These are phyloP conservation scores for Amaranthus hypochondriacus DNA, from an alignment of 148 eudicot species.

Conservation along the genomic window DNA sequence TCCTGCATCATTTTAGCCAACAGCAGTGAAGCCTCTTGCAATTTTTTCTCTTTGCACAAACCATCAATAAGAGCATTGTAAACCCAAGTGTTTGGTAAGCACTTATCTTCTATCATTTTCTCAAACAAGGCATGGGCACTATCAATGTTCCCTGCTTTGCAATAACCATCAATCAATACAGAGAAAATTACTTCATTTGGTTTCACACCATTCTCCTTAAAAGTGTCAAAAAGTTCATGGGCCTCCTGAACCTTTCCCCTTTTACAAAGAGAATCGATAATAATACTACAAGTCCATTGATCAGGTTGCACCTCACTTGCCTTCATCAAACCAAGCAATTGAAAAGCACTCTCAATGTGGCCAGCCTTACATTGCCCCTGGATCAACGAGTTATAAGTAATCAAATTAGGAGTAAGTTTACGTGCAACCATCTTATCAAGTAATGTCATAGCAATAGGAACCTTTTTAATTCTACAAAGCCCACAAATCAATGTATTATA, in stretches of 20 bases:
- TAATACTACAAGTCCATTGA: conserved; percentile 55
- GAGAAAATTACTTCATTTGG: conserved; percentile 57
- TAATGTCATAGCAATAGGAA: conserved; percentile 63
- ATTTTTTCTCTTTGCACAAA: conserved; percentile 48
- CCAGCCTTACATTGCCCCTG: conserved; percentile 71
- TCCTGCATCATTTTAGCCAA: conserved; percentile 40
- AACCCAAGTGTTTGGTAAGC: conserved; percentile 52
- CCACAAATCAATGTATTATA: conserved; percentile 79
- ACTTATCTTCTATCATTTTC: conserved; percentile 47
- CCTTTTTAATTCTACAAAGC: conserved; percentile 47
- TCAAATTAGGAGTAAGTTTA: conserved; percentile 45
- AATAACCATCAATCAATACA: conserved; percentile 59
- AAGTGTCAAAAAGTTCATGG: conserved; percentile 40
- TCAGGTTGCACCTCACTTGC: conserved; percentile 57
- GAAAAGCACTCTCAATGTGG: conserved; percentile 58
- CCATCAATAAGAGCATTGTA: conserved; percentile 59
- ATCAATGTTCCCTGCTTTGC: conserved; percentile 48
- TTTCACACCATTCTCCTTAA: conserved; percentile 50
- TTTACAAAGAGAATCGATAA: conserved; percentile 58
- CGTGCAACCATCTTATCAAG: conserved; percentile 60
- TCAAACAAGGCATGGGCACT: conserved; percentile 43
- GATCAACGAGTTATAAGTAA: conserved; percentile 66
- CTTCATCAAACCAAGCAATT: conserved; percentile 56
- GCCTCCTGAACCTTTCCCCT: conserved; percentile 57
- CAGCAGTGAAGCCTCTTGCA: conserved; percentile 41